Conservation (phyloP, 2,329 filamentous ascomycete genomes). For the Aphanoascus verrucosus region DNA sequence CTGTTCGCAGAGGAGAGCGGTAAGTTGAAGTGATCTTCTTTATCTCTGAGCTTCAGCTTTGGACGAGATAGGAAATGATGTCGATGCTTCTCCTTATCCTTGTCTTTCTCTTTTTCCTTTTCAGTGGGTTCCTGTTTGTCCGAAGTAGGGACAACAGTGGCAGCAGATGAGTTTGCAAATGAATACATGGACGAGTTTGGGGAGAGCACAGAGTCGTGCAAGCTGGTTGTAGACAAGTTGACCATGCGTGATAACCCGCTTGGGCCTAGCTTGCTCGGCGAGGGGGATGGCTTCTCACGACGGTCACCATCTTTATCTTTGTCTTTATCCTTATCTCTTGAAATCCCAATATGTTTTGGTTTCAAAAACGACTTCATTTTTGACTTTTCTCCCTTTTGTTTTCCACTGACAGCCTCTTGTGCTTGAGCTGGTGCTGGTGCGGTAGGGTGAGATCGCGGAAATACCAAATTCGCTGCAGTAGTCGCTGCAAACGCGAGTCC, state of each 20-base stretch:
- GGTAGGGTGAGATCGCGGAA: slow-evolving; percentile 39
- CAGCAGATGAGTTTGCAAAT: slow-evolving; percentile 51
- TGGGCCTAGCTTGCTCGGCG: slow-evolving; percentile 47
- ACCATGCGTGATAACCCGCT: slow-evolving; percentile 45
- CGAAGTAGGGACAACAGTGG: slow-evolving; percentile 45
- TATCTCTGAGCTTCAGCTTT: slow-evolving; percentile 54
- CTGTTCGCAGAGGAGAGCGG: slow-evolving; percentile 55
- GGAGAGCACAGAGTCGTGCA: slow-evolving; percentile 45
- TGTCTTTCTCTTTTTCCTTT: slow-evolving; percentile 32
- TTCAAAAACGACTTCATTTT: slow-evolving; percentile 62
- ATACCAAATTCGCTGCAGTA: slow-evolving; percentile 52
- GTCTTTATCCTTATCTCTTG: slow-evolving; percentile 45
- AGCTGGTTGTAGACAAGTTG: slow-evolving; percentile 50
- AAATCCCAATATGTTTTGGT: slow-evolving; percentile 53
- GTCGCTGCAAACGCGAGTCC: slow-evolving; percentile 46
- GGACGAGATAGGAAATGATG: slow-evolving; percentile 57
- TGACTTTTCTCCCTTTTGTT: slow-evolving; percentile 48
- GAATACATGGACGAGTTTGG: slow-evolving; percentile 50
- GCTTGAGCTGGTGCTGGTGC: neutral
- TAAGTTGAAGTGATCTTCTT: slow-evolving; percentile 47
- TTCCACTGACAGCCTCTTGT: slow-evolving; percentile 23
- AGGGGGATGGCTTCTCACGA: slow-evolving; percentile 45
- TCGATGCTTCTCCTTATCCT: slow-evolving; percentile 40
- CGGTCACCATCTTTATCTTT: slow-evolving; percentile 9
- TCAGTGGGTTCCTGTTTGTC: slow-evolving; percentile 31